Conservation (phyloP, 768 basidiomycete genomes). For the Lactarius tabidus region DNA sequence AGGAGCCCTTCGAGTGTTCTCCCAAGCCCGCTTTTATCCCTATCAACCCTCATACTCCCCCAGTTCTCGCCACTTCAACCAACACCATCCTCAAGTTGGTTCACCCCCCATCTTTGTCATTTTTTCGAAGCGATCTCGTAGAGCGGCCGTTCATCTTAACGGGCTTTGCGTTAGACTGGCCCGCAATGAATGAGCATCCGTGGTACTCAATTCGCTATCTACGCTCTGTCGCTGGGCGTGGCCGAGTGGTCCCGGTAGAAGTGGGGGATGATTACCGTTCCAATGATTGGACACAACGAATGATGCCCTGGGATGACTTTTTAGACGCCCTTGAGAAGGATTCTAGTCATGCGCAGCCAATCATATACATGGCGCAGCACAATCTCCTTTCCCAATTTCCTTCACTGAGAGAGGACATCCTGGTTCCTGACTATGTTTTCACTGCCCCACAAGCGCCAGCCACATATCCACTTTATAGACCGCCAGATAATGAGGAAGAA, state of each 20-base stretch:
- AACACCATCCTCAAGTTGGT: conserved; percentile 39
- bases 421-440: conserved; percentile 88
- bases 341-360: conserved; percentile 29
- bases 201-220: conserved; percentile 77
- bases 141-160: conserved; percentile 69
- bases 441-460: conserved; percentile 45
- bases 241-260: conserved; percentile 87
- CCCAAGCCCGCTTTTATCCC: background rate
- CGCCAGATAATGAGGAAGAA: conserved; percentile 63
- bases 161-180: conserved; percentile 65
- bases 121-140: conserved; percentile 42
- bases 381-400: conserved; percentile 84
- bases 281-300: conserved; percentile 73
- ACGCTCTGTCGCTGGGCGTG: conserved; percentile 64
- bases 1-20: background rate
- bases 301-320: conserved; percentile 78
- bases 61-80: conserved; percentile 18
- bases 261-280: conserved; percentile 79
- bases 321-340: conserved; percentile 41
- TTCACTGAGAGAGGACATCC: conserved; percentile 63
- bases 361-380: conserved; percentile 89
- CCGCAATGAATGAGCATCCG: conserved; percentile 62
- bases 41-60: background rate
- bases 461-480: conserved; percentile 49
- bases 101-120: conserved; percentile 51